These are phyloP conservation scores for Lathyrus aphaca DNA, from an alignment of 306 rosid species.

Conservation along the genomic window DNA sequence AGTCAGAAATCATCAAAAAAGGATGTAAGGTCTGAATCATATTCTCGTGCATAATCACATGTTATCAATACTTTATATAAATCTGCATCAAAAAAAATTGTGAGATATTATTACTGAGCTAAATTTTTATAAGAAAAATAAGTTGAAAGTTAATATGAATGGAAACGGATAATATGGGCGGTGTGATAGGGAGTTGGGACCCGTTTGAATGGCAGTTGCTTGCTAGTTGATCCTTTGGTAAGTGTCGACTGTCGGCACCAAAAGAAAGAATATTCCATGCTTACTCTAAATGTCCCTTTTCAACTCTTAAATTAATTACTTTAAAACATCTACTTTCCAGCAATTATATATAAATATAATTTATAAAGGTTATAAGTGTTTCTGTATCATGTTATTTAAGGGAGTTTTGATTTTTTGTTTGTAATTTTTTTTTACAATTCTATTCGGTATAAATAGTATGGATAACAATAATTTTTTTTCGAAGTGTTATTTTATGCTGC, in stretches of 20 bases:
- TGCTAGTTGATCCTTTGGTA: neutral
- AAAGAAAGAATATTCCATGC: constrained; percentile 34
- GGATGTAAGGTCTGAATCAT: neutral
- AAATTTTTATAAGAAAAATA: neutral
- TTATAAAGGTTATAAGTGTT: too few relatives aligned
- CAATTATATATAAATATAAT: too few relatives aligned
- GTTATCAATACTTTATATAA: neutral
- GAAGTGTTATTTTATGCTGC: too few relatives aligned
- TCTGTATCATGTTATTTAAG: too few relatives aligned
- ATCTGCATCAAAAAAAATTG: neutral
- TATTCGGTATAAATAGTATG: too few relatives aligned
- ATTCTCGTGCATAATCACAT: constrained; percentile 3
- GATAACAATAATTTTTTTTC: too few relatives aligned
- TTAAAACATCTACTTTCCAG: too few relatives aligned
- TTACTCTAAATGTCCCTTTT: neutral
- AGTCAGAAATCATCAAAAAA: neutral
- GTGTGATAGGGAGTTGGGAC: constrained; percentile 30
- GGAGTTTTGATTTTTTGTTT: too few relatives aligned
- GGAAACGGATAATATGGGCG: constrained; percentile 25
- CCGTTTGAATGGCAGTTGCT: constrained; percentile 38
- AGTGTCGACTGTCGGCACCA: constrained; percentile 56
- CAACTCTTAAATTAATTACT: too few relatives aligned
- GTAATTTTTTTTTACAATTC: too few relatives aligned
- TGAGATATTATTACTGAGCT: neutral
- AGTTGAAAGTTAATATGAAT: neutral